Percentiles rank a stretch among this genome's conserved stretches.
Conservation (phyloP, 108 stramenopile species). For the Nitzschia inconspicua region DNA sequence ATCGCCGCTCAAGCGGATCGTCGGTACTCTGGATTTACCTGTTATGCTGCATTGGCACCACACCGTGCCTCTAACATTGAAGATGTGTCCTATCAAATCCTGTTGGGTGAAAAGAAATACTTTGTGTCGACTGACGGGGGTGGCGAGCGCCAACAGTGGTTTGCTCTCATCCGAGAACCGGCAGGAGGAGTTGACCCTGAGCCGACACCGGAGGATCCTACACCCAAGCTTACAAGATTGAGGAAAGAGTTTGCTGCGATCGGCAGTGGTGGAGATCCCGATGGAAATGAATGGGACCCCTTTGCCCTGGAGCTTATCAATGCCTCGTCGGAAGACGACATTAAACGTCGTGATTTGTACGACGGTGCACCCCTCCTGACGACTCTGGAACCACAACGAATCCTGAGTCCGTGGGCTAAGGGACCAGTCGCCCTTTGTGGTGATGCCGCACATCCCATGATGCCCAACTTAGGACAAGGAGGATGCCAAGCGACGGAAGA, state of each 20-base stretch:
- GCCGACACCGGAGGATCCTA: conserved; percentile 78
- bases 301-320: conserved; percentile 90
- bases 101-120: conserved; percentile 91
- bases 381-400: conserved; percentile 50
- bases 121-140: conserved; percentile 96
- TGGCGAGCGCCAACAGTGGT: conserved; percentile 97
- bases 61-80: conserved; percentile 88
- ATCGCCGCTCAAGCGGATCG: conserved; percentile 79
- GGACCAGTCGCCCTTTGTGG: conserved; percentile 92
- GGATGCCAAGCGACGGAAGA: conserved; percentile 97
- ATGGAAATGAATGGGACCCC: conserved; percentile 90
- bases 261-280: conserved; percentile 60
- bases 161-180: conserved; percentile 88
- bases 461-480: conserved; percentile 92
- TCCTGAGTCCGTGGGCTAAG: conserved; percentile 79
- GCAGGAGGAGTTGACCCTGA: conserved; percentile 89
- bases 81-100: conserved; percentile 89
- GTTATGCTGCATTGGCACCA: conserved; percentile 83
- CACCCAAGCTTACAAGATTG: conserved; percentile 82
- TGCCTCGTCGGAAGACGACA: conserved; percentile 88
- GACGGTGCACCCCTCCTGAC: conserved; percentile 90
- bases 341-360: conserved; percentile 95
- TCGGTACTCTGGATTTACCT: conserved; percentile 85
- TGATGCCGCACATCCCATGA: conserved; percentile 96
- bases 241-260: conserved; percentile 72